These are phyloP conservation scores for Lactarius sanguifluus DNA, from an alignment of 768 basidiomycete genomes.

Conservation along the genomic window DNA sequence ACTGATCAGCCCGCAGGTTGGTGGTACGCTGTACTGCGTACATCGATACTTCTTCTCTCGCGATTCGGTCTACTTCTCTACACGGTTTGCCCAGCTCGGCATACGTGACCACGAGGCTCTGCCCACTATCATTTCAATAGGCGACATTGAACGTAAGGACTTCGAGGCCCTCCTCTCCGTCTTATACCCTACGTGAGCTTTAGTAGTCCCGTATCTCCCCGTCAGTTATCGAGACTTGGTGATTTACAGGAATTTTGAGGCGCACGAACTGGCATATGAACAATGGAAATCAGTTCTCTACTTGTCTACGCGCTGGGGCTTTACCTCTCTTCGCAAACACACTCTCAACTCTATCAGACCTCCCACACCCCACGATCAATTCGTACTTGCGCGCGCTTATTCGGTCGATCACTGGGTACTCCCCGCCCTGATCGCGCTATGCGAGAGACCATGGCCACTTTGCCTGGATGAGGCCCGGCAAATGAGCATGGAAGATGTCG, in stretches of 20 bases:
- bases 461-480: constrained; percentile 20
- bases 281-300: constrained; percentile 34
- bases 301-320: constrained; percentile 35
- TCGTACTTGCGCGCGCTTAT: constrained; percentile 15
- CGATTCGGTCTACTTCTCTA: constrained; percentile 25
- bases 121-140: constrained; percentile 4
- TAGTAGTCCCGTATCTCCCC: background rate
- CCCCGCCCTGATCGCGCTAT: constrained; percentile 24
- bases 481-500: constrained; percentile 23
- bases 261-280: constrained; percentile 20
- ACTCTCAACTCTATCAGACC: constrained; percentile 5
- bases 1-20: constrained; percentile 15
- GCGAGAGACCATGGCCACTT: constrained; percentile 15
- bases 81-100: constrained; percentile 20
- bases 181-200: constrained; percentile 11
- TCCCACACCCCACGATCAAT: constrained; percentile 7
- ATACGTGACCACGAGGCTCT: constrained; percentile 19
- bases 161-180: constrained; percentile 10
- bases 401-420: constrained; percentile 18
- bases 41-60: constrained; percentile 28
- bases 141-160: background rate
- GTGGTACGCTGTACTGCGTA: constrained; percentile 22
- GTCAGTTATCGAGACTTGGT: background rate
- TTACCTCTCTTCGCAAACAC: constrained; percentile 22
- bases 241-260: constrained; percentile 9